Percentiles rank a stretch among this genome's conserved stretches.
These are phyloP conservation scores for Nitzschia sp. DNA, from an alignment of 108 stramenopile species.

Conservation along the genomic window DNA sequence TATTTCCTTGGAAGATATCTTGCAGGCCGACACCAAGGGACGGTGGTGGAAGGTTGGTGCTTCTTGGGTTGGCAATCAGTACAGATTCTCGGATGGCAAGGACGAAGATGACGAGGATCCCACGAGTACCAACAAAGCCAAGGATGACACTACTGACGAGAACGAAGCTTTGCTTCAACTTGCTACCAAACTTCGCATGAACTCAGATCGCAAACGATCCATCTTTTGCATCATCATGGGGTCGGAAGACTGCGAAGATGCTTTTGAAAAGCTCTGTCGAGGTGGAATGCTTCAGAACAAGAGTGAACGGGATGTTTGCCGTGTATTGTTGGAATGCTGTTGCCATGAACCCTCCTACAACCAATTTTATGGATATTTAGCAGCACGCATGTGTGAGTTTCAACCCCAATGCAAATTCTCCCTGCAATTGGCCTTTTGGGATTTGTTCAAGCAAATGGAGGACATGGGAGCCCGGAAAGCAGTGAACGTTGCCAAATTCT, in stretches of 20 bases:
- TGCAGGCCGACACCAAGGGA: constrained; percentile 78
- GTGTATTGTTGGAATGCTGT: constrained; percentile 93
- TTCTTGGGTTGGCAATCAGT: constrained; percentile 89
- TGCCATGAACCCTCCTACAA: constrained; percentile 90
- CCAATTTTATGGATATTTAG: constrained; percentile 90
- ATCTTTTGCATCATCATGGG: constrained; percentile 96
- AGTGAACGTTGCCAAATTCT: constrained; percentile 86
- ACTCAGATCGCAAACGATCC: constrained; percentile 84
- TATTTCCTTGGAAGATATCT: constrained; percentile 76
- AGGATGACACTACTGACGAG: constrained; percentile 6
- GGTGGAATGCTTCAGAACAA: constrained; percentile 81
- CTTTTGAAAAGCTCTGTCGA: constrained; percentile 88
- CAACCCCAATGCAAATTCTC: constrained; percentile 88
- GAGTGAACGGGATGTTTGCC: constrained; percentile 86
- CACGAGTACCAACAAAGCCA: constrained; percentile 10
- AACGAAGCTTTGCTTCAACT: constrained; percentile 66
- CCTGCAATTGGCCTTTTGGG: constrained; percentile 93
- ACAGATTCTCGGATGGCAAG: constrained; percentile 37
- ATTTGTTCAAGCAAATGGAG: constrained; percentile 90
- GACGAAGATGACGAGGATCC: constrained; percentile 18
- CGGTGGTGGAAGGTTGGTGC: constrained; percentile 96
- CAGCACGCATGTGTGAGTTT: constrained; percentile 85
- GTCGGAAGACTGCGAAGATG: constrained; percentile 88
- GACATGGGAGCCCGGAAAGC: constrained; percentile 68
- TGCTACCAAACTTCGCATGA: constrained; percentile 91